Evolutionary conservation across 2,329 filamentous ascomycete genomes (phyloP), one percentile per base, ranked within the genome.

Genomic region (Hyphodiscus sp.): DNA sequence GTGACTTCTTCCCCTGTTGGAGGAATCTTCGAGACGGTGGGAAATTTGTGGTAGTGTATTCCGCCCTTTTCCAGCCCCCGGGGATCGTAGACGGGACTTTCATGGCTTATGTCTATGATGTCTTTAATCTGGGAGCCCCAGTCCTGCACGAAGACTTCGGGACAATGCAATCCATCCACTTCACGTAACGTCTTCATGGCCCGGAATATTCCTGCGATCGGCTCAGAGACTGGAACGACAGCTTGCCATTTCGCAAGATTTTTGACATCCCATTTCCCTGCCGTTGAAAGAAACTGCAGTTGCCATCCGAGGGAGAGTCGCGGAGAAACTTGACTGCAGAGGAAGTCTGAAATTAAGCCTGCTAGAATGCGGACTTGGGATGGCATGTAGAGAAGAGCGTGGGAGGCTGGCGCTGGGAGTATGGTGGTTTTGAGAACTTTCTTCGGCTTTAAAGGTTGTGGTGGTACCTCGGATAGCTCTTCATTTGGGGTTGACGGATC

Each of bases 231-330:
- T 0, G 91, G 87, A 1, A 75, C 71, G 0, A 95, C 87, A 18
- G 82, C 83, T 68, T 89, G 81, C 92, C 92, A 97, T 67, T 97
- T 97, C 55, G 81, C 83, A 11, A 96, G 77, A 65, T 97, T 97
- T 73, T 97, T 97, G 61, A 97, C 90, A 66, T 96, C 92, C 92
- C 92, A 97, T 72, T 97, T 97, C 2, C 91, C 91, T 61, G 91
- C 88, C 1, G 87, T 89, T 2, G 87, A 89, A 20, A 97, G 81
- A 64, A 94, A 86, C 63, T 92, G 87, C 16, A 97, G 76, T 70
- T 97, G 92, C 91, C 92, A 97, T 44, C 86, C 89, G 26, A 92
- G 81, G 1, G 84, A 88, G 15, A 96, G 79, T 9, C 91, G 83
- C 10, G 83, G 78, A 10, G 91, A 91, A 51, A 96, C 77, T 63